A percentile compares a stretch with the other conserved stretches of the same genome.
Evolutionary conservation across 176 grass and related monocot genomes (phyloP).

Genomic region (Ensete ventricosum): DNA sequence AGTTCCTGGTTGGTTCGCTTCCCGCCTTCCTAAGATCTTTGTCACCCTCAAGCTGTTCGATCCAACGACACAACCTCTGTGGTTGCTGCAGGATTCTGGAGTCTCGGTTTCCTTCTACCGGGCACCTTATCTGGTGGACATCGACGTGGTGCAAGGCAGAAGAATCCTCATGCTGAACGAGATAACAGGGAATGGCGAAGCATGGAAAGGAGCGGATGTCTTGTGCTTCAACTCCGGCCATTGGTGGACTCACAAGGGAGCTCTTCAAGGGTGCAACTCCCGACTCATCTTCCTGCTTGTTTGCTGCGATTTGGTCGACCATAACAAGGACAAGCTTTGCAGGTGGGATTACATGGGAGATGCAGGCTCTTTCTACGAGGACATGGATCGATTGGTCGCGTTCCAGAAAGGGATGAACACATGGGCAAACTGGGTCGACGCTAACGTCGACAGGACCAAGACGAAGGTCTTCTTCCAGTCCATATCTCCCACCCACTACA

Average conservation of each 20-base stretch:
- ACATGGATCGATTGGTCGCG: conserved; percentile 76
- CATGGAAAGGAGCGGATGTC: conserved; percentile 77
- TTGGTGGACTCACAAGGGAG: conserved; percentile 93
- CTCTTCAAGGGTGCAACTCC: conserved; percentile 46
- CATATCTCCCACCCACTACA: conserved; percentile 93
- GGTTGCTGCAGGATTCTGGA: conserved; percentile 39
- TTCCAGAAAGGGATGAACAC: conserved; percentile 71
- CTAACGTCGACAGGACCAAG: conserved; percentile 46
- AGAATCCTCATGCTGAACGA: conserved; percentile 58
- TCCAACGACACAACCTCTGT: not conserved
- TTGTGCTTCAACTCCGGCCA: conserved; percentile 92
- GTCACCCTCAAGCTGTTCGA: not conserved
- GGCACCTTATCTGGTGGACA: conserved; percentile 82
- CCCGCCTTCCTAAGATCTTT: not conserved
- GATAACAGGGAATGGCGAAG: conserved; percentile 50
- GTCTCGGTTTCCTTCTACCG: conserved; percentile 68
- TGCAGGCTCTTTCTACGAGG: conserved; percentile 45
- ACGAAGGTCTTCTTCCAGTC: conserved; percentile 91
- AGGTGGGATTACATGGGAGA: conserved; percentile 94
- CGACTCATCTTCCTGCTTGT: not conserved
- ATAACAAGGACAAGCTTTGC: not conserved
- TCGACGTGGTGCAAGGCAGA: conserved; percentile 63
- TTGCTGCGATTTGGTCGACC: not conserved
- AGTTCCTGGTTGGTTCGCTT: conserved; percentile 36
- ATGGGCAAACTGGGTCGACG: conserved; percentile 80